A percentile compares a stretch with the other conserved stretches of the same genome.
Conservation (phyloP, 306 rosid genomes). For the Cucurbita pepo region DNA sequence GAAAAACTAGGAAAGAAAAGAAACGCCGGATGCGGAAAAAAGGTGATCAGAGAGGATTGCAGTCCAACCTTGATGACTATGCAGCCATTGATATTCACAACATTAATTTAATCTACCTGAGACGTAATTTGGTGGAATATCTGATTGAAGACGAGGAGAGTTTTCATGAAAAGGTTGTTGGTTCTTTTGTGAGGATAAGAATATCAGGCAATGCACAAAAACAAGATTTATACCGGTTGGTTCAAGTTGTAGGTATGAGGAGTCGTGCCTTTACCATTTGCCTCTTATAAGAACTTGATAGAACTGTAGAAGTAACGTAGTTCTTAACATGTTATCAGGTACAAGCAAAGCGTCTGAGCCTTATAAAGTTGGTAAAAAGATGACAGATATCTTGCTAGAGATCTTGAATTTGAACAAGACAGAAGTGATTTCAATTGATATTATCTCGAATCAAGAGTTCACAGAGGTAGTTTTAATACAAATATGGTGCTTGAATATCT, state of each 20-base stretch:
- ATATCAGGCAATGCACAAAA: conserved; percentile 92
- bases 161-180: conserved; percentile 65
- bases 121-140: conserved; percentile 85
- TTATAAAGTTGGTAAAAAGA: conserved; percentile 96
- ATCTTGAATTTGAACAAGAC: conserved; percentile 94
- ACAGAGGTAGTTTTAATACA: conserved; percentile 61
- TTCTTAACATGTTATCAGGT: conserved; percentile 37
- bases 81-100: conserved; percentile 92
- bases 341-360: conserved; percentile 89
- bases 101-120: conserved; percentile 78
- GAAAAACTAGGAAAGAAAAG: conserved; percentile 58
- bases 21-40: conserved; percentile 63
- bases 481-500: neutral
- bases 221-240: conserved; percentile 99
- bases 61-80: conserved; percentile 76
- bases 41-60: conserved; percentile 62
- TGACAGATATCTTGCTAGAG: conserved; percentile 64
- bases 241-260: conserved; percentile 82
- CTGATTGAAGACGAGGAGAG: conserved; percentile 64
- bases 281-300: neutral
- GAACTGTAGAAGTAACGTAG: neutral
- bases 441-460: conserved; percentile 97
- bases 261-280: neutral
- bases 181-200: conserved; percentile 91
- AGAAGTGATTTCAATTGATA: conserved; percentile 78